phyloP scores from a whole-genome alignment of 1,284 basidiomycete species.

The Acaromyces ingoldii region DNA sequence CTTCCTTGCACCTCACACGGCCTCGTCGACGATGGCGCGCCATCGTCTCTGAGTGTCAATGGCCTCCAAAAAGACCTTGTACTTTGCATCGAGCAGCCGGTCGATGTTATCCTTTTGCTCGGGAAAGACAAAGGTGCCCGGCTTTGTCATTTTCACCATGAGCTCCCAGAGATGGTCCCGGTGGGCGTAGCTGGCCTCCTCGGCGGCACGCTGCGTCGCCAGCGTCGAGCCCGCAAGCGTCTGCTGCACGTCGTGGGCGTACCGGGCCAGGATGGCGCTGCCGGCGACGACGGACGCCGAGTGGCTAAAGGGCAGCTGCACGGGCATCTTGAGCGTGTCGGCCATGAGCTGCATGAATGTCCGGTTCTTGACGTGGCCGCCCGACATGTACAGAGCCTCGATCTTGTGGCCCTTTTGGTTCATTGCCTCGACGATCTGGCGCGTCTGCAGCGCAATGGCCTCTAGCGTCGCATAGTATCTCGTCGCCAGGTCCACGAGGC shows the following conservation, averaged over 20 bases:
- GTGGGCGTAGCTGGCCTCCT: conserved; percentile 58
- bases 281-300: conserved; percentile 84
- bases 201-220: conserved; percentile 53
- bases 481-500: conserved; percentile 74
- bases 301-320: conserved; percentile 72
- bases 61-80: conserved; percentile 73
- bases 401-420: conserved; percentile 80
- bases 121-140: conserved; percentile 70
- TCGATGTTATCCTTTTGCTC: conserved; percentile 50
- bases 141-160: conserved; percentile 93
- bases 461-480: conserved; percentile 89
- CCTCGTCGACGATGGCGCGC: conserved; percentile 53
- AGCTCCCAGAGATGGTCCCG: conserved; percentile 78
- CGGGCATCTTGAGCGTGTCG: conserved; percentile 73
- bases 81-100: conserved; percentile 75
- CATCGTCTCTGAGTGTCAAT: conserved; percentile 82
- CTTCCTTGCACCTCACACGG: too few species aligned
- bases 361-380: conserved; percentile 46
- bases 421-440: conserved; percentile 89
- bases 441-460: conserved; percentile 88
- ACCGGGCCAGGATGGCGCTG: conserved; percentile 84
- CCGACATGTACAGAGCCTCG: conserved; percentile 78
- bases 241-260: conserved; percentile 64
- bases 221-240: background rate
- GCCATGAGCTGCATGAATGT: conserved; percentile 63